phyloP scores from a whole-genome alignment of 805 yeast species.

The Candida palmyrensis region DNA sequence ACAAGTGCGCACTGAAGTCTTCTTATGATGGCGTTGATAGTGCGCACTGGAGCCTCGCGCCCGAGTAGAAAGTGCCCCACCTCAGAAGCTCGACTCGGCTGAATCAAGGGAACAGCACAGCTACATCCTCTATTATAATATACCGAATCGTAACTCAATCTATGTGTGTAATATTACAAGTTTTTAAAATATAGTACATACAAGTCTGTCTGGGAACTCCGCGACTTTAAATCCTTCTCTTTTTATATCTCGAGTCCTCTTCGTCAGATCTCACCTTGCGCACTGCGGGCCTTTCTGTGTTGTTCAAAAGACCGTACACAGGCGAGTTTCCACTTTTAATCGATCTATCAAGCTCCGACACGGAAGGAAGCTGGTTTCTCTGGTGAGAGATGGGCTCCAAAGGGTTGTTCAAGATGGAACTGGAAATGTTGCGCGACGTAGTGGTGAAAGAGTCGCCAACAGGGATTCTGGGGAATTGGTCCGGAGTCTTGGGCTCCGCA shows the following conservation, averaged over 20 bases:
- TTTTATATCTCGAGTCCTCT: conserved; percentile 2
- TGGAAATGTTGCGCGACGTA: conserved; percentile 5
- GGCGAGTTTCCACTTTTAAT: conserved; percentile 13
- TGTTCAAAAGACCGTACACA: conserved; percentile 7
- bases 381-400: background rate
- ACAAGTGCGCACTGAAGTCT: no score
- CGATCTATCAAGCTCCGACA: conserved; percentile 31
- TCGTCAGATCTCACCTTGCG: conserved; percentile 2
- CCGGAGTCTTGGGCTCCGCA: background rate
- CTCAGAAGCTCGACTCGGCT: no score
- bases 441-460: background rate
- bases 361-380: conserved; percentile 27
- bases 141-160: no score
- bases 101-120: no score
- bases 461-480: background rate
- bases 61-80: no score
- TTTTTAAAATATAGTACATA: no score
- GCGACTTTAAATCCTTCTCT: conserved; percentile 1
- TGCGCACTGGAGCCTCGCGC: no score
- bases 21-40: no score
- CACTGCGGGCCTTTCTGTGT: conserved; percentile 1
- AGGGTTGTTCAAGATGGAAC: conserved; percentile 2
- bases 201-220: background rate
- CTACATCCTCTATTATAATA: no score
- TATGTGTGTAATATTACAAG: no score